Evolutionary conservation across 306 rosid species (phyloP).

Genomic region (Psophocarpus tetragonolobus): DNA sequence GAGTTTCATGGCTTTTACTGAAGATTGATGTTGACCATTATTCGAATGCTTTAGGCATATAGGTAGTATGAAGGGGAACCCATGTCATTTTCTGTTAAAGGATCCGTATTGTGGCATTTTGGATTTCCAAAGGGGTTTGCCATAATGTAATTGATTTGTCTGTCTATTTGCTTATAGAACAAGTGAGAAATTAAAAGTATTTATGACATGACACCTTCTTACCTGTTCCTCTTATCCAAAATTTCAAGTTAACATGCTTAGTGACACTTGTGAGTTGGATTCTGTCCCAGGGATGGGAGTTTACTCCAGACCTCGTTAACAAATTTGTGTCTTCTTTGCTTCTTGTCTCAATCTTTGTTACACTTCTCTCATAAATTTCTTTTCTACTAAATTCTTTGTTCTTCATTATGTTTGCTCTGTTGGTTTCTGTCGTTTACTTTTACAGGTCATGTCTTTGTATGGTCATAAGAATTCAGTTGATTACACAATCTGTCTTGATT

Average conservation of each 20-base stretch:
- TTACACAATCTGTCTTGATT: too few relatives aligned
- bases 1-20: not conserved
- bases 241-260: constrained; percentile 15
- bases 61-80: constrained; percentile 1
- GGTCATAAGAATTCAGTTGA: too few relatives aligned
- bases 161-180: not conserved
- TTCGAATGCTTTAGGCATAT: constrained; percentile 3
- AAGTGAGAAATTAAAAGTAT: not conserved
- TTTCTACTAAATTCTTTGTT: too few relatives aligned
- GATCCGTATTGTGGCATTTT: not conserved
- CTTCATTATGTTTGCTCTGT: too few relatives aligned
- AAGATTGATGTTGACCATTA: not conserved
- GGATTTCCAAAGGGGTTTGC: constrained; percentile 12
- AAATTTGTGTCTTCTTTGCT: too few relatives aligned
- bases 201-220: not conserved
- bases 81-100: not conserved
- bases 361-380: too few relatives aligned
- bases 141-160: not conserved
- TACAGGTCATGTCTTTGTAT: too few relatives aligned
- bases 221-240: not conserved
- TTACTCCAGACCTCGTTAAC: too few relatives aligned
- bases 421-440: too few relatives aligned
- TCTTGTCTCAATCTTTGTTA: too few relatives aligned
- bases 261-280: not conserved
- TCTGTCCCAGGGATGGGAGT: too few relatives aligned